These are phyloP conservation scores for Phylloboletellus chloephorus DNA, from an alignment of 1,284 basidiomycete species.

Conservation along the genomic window DNA sequence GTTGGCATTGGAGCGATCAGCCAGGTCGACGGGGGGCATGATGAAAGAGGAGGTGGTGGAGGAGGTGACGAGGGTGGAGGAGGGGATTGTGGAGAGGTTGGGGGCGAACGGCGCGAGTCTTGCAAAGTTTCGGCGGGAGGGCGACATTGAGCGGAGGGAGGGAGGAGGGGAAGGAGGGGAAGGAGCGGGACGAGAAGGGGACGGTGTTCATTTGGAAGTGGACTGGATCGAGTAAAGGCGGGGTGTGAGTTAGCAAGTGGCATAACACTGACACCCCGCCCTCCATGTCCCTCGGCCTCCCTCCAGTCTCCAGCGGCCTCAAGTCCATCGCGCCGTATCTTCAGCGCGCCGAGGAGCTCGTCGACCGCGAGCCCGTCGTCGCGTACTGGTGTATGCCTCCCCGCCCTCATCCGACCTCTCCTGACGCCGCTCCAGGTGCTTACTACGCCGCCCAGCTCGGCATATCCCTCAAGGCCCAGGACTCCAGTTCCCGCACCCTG, in stretches of 20 bases:
- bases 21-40: constrained; percentile 13
- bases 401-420: background rate
- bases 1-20: constrained; percentile 8
- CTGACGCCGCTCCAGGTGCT: constrained; percentile 47
- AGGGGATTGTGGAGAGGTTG: constrained; percentile 26
- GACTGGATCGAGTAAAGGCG: no score
- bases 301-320: constrained; percentile 52
- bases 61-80: constrained; percentile 25
- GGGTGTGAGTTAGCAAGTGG: no score
- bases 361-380: constrained; percentile 76
- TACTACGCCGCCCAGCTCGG: constrained; percentile 90
- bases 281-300: constrained; percentile 44
- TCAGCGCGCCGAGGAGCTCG: constrained; percentile 86
- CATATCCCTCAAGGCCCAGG: constrained; percentile 62
- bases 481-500: constrained; percentile 59
- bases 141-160: no score
- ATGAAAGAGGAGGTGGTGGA: constrained; percentile 26
- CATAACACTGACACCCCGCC: background rate
- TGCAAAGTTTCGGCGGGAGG: constrained; percentile 2
- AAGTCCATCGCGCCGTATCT: constrained; percentile 72
- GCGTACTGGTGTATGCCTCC: constrained; percentile 84
- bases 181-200: constrained; percentile 11
- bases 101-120: constrained; percentile 14
- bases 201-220: constrained; percentile 23
- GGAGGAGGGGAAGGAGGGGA: no score